Evolutionary conservation across 225 moss, liverwort and hornwort genomes (phyloP).

Genomic region (Sphagnum tenellum): DNA sequence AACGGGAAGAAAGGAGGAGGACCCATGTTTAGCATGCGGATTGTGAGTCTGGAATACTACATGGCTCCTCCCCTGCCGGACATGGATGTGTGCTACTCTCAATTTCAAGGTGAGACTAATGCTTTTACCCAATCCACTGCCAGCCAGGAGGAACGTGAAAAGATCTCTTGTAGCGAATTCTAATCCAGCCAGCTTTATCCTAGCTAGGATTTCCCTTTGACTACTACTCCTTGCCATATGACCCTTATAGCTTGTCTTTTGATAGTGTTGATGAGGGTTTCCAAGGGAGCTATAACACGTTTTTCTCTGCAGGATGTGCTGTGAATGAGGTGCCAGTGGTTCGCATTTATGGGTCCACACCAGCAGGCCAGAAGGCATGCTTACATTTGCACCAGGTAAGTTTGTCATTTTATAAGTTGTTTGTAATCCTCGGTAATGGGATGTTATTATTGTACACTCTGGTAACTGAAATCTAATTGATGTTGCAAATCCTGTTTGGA

Average conservation of each 20-base stretch:
- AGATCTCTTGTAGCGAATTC: no score
- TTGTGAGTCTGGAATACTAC: conserved; percentile 90
- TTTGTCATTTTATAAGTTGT: not conserved
- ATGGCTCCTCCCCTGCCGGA: conserved; percentile 72
- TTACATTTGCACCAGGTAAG: conserved; percentile 87
- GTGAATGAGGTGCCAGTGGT: conserved; percentile 83
- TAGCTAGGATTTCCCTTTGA: no score
- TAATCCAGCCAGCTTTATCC: no score
- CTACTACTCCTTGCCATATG: no score
- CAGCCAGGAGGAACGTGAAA: no score
- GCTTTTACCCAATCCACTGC: no score
- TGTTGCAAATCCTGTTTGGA: not conserved
- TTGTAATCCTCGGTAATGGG: not conserved
- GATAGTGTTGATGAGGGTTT: no score
- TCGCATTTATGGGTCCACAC: conserved; percentile 86
- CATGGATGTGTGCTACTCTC: conserved; percentile 93
- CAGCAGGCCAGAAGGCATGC: conserved; percentile 86
- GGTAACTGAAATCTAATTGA: no score
- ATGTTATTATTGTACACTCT: no score
- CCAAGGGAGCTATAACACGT: not conserved
- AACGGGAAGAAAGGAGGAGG: conserved; percentile 8
- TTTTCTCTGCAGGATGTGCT: conserved; percentile 48
- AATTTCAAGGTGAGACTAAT: conserved; percentile 68
- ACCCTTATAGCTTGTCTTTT: no score
- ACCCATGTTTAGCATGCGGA: conserved; percentile 80